phyloP scores from a whole-genome alignment of 1,284 basidiomycete genomes.

The Calocybe gambosa region DNA sequence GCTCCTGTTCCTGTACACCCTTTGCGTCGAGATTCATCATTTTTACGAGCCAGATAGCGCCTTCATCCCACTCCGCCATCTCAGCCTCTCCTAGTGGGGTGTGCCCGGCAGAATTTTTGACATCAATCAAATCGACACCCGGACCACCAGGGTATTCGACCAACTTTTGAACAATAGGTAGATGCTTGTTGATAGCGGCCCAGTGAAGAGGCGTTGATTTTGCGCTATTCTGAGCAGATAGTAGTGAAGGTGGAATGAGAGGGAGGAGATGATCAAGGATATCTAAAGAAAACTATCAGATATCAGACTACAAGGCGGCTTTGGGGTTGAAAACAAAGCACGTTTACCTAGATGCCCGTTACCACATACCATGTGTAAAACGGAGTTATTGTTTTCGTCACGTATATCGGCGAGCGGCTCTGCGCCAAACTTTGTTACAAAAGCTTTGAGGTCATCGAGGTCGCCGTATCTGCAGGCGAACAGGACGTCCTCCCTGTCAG shows the following conservation, averaged over 20 bases:
- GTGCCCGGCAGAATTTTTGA: slow-evolving; percentile 63
- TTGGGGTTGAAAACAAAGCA: slow-evolving; percentile 4
- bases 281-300: slow-evolving; percentile 52
- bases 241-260: slow-evolving; percentile 48
- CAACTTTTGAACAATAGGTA: slow-evolving; percentile 60
- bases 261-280: slow-evolving; percentile 67
- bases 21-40: slow-evolving; percentile 63
- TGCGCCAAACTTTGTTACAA: slow-evolving; percentile 54
- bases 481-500: slow-evolving; percentile 74
- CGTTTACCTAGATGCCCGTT: slow-evolving; percentile 81
- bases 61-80: slow-evolving; percentile 70
- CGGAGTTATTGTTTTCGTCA: slow-evolving; percentile 75
- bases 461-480: slow-evolving; percentile 84
- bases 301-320: slow-evolving; percentile 27
- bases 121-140: slow-evolving; percentile 62
- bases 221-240: slow-evolving; percentile 59
- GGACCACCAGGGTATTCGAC: slow-evolving; percentile 52
- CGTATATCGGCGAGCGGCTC: slow-evolving; percentile 46
- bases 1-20: slow-evolving; percentile 29
- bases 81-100: slow-evolving; percentile 76
- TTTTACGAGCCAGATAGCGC: slow-evolving; percentile 70
- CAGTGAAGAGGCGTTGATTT: slow-evolving; percentile 83
- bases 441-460: slow-evolving; percentile 66
- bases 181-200: slow-evolving; percentile 80
- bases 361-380: slow-evolving; percentile 79